Conservation (phyloP, 192 early-diverging fungal genomes). For the Linderina pennispora region DNA sequence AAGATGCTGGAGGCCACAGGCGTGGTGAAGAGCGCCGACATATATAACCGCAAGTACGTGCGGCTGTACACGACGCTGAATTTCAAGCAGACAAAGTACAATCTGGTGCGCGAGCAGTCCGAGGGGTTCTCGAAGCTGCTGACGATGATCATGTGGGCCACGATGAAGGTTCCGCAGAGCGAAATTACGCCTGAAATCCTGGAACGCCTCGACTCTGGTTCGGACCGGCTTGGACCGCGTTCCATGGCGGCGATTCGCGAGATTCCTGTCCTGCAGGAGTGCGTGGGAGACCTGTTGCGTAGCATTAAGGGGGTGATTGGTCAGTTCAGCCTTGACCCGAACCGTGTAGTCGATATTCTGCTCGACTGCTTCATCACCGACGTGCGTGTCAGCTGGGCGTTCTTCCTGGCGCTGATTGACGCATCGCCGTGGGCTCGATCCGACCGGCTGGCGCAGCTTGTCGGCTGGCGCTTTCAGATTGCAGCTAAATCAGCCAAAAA, state of each 20-base stretch:
- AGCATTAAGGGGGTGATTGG: constrained; percentile 41
- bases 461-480: constrained; percentile 43
- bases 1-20: constrained; percentile 31
- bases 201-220: not conserved
- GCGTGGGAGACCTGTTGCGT: constrained; percentile 11
- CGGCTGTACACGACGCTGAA: constrained; percentile 39
- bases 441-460: constrained; percentile 29
- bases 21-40: constrained; percentile 15
- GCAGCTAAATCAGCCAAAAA: constrained; percentile 23
- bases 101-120: constrained; percentile 37
- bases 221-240: not conserved
- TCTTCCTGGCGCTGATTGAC: constrained; percentile 39
- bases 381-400: constrained; percentile 37
- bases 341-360: constrained; percentile 39
- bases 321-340: constrained; percentile 37
- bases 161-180: constrained; percentile 16
- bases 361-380: constrained; percentile 43
- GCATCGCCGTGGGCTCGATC: constrained; percentile 44
- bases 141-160: constrained; percentile 28
- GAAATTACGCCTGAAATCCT: constrained; percentile 16
- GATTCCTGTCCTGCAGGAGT: constrained; percentile 11
- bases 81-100: constrained; percentile 47
- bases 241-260: constrained; percentile 20
- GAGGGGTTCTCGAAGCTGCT: constrained; percentile 44
- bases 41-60: constrained; percentile 28